Evolutionary conservation across 768 basidiomycete species (phyloP).

Genomic region (Trichaptum fuscoviolaceum): DNA sequence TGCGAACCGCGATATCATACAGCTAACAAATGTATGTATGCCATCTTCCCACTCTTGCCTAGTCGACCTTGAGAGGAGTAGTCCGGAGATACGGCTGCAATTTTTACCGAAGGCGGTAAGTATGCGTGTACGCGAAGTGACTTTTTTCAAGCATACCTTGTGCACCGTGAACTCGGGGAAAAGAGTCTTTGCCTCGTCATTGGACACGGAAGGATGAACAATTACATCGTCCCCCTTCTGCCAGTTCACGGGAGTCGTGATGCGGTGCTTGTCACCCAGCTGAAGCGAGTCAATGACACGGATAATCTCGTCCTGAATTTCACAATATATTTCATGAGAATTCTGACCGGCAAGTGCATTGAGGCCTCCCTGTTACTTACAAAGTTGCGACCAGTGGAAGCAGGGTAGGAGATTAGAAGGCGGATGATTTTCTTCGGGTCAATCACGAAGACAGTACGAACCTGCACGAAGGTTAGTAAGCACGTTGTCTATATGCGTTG

Average conservation of each 20-base stretch:
- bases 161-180: constrained; percentile 83
- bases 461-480: constrained; percentile 34
- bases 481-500: constrained; percentile 3
- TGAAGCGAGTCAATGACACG: constrained; percentile 90
- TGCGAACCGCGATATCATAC: not conserved
- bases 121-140: constrained; percentile 7
- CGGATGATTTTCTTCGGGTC: constrained; percentile 97
- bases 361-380: constrained; percentile 20
- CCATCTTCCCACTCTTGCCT: constrained; percentile 9
- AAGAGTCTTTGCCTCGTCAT: constrained; percentile 85
- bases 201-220: constrained; percentile 76
- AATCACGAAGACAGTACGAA: constrained; percentile 96
- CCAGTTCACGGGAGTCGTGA: constrained; percentile 96
- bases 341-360: not conserved
- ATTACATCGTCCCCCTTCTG: constrained; percentile 91
- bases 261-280: constrained; percentile 76
- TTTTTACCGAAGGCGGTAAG: constrained; percentile 2
- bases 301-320: constrained; percentile 47
- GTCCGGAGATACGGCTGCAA: constrained; percentile 83
- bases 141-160: constrained; percentile 45
- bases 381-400: constrained; percentile 94
- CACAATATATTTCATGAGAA: not conserved
- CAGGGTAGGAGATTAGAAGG: constrained; percentile 86
- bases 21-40: not conserved
- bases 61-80: constrained; percentile 42